phyloP scores from a whole-genome alignment of 2,329 filamentous ascomycete species.

The Cordyceps javanica region DNA sequence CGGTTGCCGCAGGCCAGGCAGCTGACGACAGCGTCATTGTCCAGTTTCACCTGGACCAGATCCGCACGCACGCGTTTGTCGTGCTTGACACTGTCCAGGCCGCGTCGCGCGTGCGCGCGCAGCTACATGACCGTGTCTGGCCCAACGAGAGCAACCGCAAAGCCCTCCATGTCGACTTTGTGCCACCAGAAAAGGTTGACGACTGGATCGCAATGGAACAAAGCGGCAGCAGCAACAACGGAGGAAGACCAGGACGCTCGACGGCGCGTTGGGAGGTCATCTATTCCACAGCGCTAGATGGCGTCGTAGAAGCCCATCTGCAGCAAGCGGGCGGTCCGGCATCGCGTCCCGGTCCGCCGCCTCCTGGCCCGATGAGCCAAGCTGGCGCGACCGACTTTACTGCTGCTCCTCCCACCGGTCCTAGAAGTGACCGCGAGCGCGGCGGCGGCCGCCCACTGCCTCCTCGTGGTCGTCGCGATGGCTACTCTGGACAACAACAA shows the following conservation, averaged over 20 bases:
- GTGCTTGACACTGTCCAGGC: slow-evolving; percentile 62
- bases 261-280: slow-evolving; percentile 62
- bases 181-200: slow-evolving; percentile 66
- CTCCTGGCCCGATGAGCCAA: slow-evolving; percentile 9
- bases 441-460: neutral
- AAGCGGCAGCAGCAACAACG: slow-evolving; percentile 32
- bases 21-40: slow-evolving; percentile 49
- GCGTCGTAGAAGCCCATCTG: slow-evolving; percentile 46
- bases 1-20: slow-evolving; percentile 51
- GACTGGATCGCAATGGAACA: slow-evolving; percentile 71
- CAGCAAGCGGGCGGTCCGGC: slow-evolving; percentile 19
- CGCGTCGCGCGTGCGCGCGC: slow-evolving; percentile 69
- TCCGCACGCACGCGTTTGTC: slow-evolving; percentile 84
- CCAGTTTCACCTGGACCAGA: slow-evolving; percentile 72
- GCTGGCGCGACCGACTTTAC: neutral
- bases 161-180: slow-evolving; percentile 80
- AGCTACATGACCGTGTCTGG: slow-evolving; percentile 75
- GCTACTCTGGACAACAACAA: neutral
- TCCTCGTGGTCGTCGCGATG: neutral
- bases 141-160: slow-evolving; percentile 82
- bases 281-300: slow-evolving; percentile 55
- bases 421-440: neutral
- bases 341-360: neutral
- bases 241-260: slow-evolving; percentile 25
- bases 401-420: neutral